Conservation (phyloP, 441 rosid species). For the Theobroma grandiflorum region DNA sequence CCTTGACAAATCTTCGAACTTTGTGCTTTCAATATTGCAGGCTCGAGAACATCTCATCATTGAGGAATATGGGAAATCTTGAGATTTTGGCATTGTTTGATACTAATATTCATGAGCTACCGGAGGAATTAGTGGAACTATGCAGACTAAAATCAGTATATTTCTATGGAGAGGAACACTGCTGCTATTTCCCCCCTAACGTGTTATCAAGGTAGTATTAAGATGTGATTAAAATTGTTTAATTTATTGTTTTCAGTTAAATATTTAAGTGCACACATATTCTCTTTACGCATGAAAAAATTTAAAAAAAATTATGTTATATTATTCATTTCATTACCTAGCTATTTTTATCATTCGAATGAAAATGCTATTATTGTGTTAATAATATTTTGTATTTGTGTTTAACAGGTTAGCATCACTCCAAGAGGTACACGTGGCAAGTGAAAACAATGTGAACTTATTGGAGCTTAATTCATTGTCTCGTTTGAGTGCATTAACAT, state of each 20-base stretch:
- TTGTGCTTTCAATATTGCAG: too few species aligned
- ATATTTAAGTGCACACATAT: too few species aligned
- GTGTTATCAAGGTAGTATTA: neutral
- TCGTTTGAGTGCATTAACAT: neutral
- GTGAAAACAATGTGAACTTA: neutral
- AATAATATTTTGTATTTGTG: neutral
- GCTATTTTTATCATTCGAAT: too few species aligned
- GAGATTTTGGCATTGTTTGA: too few species aligned
- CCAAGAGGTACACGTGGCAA: neutral
- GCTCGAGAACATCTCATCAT: neutral
- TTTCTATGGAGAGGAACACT: neutral
- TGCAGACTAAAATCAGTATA: neutral
- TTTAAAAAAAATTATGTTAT: neutral
- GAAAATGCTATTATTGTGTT: neutral
- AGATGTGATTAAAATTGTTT: too few species aligned
- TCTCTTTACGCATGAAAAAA: too few species aligned
- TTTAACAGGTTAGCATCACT: neutral
- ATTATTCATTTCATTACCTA: too few species aligned
- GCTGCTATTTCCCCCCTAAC: neutral
- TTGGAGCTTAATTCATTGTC: neutral
- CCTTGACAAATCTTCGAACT: neutral
- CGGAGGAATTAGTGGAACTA: neutral
- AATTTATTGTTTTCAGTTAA: neutral
- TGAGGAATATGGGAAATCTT: neutral
- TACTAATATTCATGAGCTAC: too few species aligned